phyloP scores from a whole-genome alignment of 2,329 filamentous ascomycete genomes.

The Penicillium sp. region DNA sequence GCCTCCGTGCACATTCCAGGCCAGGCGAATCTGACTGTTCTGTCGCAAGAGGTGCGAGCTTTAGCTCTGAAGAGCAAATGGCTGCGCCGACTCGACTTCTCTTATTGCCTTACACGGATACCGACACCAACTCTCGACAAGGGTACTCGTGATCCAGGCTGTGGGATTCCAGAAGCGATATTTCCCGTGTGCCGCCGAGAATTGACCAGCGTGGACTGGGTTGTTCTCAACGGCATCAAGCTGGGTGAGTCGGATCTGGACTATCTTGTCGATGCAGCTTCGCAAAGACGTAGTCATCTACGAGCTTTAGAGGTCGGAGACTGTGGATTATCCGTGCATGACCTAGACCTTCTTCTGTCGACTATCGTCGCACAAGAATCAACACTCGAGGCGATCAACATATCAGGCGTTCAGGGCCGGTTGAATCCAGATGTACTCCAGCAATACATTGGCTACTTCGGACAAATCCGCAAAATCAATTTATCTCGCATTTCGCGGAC shows the following conservation, averaged over 20 bases:
- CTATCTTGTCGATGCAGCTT: slow-evolving; percentile 64
- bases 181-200: slow-evolving; percentile 67
- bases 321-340: slow-evolving; percentile 55
- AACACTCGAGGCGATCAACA: slow-evolving; percentile 65
- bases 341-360: slow-evolving; percentile 60
- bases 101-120: slow-evolving; percentile 58
- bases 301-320: slow-evolving; percentile 67
- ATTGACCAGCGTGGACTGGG: slow-evolving; percentile 69
- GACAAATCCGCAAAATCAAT: slow-evolving; percentile 64
- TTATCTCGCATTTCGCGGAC: slow-evolving; percentile 65
- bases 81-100: slow-evolving; percentile 65
- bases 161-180: slow-evolving; percentile 68
- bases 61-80: slow-evolving; percentile 65
- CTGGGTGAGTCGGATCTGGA: slow-evolving; percentile 71
- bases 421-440: slow-evolving; percentile 65
- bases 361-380: slow-evolving; percentile 64
- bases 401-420: slow-evolving; percentile 66
- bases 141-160: slow-evolving; percentile 59
- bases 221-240: slow-evolving; percentile 66
- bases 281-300: slow-evolving; percentile 63
- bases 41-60: slow-evolving; percentile 68
- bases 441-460: slow-evolving; percentile 65
- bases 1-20: slow-evolving; percentile 55
- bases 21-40: slow-evolving; percentile 56
- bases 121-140: slow-evolving; percentile 54